Conservation (phyloP, 202 grass and related monocot genomes). For the Elaeis oleifera region DNA sequence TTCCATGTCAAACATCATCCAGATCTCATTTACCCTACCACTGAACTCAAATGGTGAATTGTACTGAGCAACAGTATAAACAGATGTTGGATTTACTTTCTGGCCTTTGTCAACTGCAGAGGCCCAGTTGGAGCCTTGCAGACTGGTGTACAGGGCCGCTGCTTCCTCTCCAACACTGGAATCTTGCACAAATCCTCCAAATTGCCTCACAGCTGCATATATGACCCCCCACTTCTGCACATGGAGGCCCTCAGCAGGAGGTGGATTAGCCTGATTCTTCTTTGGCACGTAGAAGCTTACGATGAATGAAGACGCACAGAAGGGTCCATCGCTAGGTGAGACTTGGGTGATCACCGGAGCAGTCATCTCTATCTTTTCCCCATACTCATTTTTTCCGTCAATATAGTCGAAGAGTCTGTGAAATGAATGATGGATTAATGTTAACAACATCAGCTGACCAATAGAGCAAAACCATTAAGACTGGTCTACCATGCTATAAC, state of each 20-base stretch:
- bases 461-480: too few species aligned
- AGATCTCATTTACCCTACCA: not conserved
- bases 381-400: not conserved
- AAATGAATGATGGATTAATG: not conserved
- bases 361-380: slow-evolving; percentile 4
- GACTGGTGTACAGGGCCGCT: not conserved
- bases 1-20: slow-evolving; percentile 1
- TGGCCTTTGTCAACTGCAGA: too few species aligned
- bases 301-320: not conserved
- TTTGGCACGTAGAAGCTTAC: not conserved
- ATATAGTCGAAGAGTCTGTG: slow-evolving; percentile 6
- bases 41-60: slow-evolving; percentile 5
- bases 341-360: slow-evolving; percentile 1
- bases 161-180: not conserved
- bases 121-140: not conserved
- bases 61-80: not conserved
- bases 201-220: slow-evolving; percentile 4
- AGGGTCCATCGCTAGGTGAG: not conserved
- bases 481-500: too few species aligned
- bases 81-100: not conserved
- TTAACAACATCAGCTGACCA: too few species aligned
- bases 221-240: too few species aligned
- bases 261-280: not conserved
- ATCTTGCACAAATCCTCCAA: slow-evolving; percentile 3
- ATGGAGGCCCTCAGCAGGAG: too few species aligned